Evolutionary conservation across 1,139 yeast genomes (phyloP), one percentile per base, ranked within the genome.

Genomic region (Protomyces arabidopsidicola): DNA sequence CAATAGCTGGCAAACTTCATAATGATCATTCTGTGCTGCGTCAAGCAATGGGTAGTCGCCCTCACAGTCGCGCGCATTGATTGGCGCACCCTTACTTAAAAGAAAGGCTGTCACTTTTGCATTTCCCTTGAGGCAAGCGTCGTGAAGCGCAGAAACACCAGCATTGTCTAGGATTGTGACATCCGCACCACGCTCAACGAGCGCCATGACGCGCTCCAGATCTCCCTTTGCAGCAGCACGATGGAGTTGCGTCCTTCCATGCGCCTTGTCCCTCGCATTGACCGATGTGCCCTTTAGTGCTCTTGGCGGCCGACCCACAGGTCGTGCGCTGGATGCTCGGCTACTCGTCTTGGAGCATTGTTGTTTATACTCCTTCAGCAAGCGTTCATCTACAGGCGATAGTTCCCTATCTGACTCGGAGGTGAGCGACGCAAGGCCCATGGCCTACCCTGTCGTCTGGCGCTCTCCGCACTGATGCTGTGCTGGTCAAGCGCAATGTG

Each of bases 11-110:
- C 62, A 58, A 14, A 58, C 45, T 16, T 51, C 62, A 1, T 31
- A 16, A 20, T 52, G 42, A 31, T 58, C 62, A 34, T 45, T 58
- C 42, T 58, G 62, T 18, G 62, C 56, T 0, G 62, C 62, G n/a
- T 58, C 62, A 27, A 58, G 35, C 45, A 58, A 42, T 16, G 62
- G 62, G 42, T 58, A 58, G 34, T 58, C 62, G 20, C 62, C 62
- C 16, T 58, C 56, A 24, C 62, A 58, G 53, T 58, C 62, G 34
- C 52, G 52, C 14, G 62, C 52, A 27, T 50, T 42, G 39, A 58
- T 50, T 16, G 42, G n/a, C 8, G 56, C 62, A 10, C 62, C 62
- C 12, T 45, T 31, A 5, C 16, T 52, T 12, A 58, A 5, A 5
- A 58, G 52, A 42, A 38, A 42, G 5, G 45, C 56, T 14, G 24